Conservation (phyloP, 805 yeast genomes). For the Pichia pseudocactophila region DNA sequence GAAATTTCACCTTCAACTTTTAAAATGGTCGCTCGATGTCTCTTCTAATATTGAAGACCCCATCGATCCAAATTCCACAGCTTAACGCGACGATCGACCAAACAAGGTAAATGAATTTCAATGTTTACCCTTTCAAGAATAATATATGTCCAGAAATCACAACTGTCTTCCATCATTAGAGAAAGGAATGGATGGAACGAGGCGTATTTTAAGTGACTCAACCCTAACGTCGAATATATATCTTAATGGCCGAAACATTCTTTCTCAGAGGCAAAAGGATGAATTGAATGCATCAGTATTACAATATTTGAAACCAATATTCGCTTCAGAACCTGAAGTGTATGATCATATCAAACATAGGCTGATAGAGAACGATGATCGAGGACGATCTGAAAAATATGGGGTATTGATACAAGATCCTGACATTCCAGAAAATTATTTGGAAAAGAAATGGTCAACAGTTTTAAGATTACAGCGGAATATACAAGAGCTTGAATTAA, state of each 20-base stretch:
- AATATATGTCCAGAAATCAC: too few relatives aligned
- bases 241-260: slow-evolving; percentile 8
- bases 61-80: too few relatives aligned
- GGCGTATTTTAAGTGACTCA: background rate
- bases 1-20: background rate
- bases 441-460: slow-evolving; percentile 83
- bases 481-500: slow-evolving; percentile 61
- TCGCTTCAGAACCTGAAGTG: slow-evolving; percentile 5
- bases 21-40: background rate
- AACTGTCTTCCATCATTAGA: too few relatives aligned
- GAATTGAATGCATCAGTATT: slow-evolving; percentile 31
- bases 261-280: slow-evolving; percentile 27
- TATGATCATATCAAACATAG: background rate
- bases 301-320: slow-evolving; percentile 23
- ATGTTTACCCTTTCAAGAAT: too few relatives aligned
- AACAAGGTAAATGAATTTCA: too few relatives aligned
- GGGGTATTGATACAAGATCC: background rate
- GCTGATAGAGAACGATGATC: background rate
- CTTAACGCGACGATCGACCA: slow-evolving; percentile 1
- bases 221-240: slow-evolving; percentile 3
- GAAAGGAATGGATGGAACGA: background rate
- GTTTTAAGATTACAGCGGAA: slow-evolving; percentile 71
- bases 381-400: slow-evolving; percentile 9
- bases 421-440: slow-evolving; percentile 22
- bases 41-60: too few relatives aligned